Base-by-base conservation (phyloP, 1,284 basidiomycete genomes). In the Anthracocystis panici-leucophaei region DNA sequence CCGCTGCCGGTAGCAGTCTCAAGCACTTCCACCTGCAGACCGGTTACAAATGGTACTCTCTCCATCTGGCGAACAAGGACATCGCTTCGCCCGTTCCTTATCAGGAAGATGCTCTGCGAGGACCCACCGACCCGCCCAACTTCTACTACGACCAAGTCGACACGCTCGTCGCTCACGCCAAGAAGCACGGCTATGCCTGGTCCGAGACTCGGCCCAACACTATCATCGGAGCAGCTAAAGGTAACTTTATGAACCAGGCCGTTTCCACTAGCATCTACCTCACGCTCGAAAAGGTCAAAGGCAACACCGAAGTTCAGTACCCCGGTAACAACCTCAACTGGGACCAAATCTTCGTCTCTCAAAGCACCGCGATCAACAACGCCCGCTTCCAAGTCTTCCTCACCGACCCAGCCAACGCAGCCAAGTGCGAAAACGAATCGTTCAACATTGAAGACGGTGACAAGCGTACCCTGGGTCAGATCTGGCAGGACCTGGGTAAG, bases 381-480 rank as follows among this genome's bases (percentile, higher is more conserved):
- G 71, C 71, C 7, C 65, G 65, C 21, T 74, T 74, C 65, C 71
- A 68, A 31, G 65, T 74, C 18, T 74, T 64, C 57, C 54, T 68
- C 31, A 74, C 71, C 53, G 65, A 68, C 33, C 61, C 71, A 1
- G 55, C 49, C 29, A 68, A 74, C 9, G 61, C 65, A 23, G 49
- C 46, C 33, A 68, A 74, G 52, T 64, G 57, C 57, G 71, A 64
- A 41, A 74, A 74, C 41, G 57, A 74, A 58, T 74, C 61, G 52
- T 68, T 74, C 71, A 74, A 74, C 61, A 74, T 74, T 21, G 65
- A 74, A n/a, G 71, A 74, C 41, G 71, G 71, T 10, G 65, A 68
- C 54, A 49, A 54, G 45, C 57, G 65, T 16, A 74, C 48, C 16
- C 55, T 74, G 5, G 71, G 71, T 16, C 65, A 65, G 57, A 57